Evolutionary conservation across 352 stramenopile genomes (phyloP), one percentile per base, ranked within the genome.

Genomic region (Pythium coloratum): DNA sequence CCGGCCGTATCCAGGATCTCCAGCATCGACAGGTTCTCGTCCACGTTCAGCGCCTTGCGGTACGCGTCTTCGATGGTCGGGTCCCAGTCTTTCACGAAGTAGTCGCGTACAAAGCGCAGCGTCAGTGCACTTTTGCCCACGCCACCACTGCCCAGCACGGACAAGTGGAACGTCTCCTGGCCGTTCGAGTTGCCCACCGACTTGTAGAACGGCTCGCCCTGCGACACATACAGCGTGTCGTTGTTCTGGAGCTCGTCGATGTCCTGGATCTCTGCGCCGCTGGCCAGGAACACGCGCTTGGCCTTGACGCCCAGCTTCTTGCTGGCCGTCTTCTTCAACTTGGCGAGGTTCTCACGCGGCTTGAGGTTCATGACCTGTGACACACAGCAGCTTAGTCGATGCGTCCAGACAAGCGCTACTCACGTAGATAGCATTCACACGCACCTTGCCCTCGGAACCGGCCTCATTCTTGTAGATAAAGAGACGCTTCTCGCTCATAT

Each of bases 1-100:
- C 90, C 90, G 54, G 90, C 90, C 47, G 90, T 97, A 56, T 97
- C 90, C 55, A 97, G 76, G 68, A 97, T 95, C 72, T 96, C 88
- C 7, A 97, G 82, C 84, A 94, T 95, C 53, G 84, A 94, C 12
- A 93, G 72, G 55, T 85, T 80, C 18, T 95, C 86, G 67, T 95
- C 86, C 38, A 97, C 89, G 16, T 78, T 88, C 51, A 97, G 81
- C 33, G 86, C 86, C 79, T 96, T 96, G 55, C 88, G 79, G 72
- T 97, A 97, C 14, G 90, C 90, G 70, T 97, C 90, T 65, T 97
- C 90, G 61, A 97, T 95, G 2, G 90, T 97, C 47, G 90, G 90
- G 66, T 97, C 90, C 86, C 90, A 97, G 71, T 97, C 89, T 51
- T 92, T 89, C 33, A 97, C 88, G 70, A 96, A 97, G 64, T 94